Conservation (phyloP, 176 grass and related monocot genomes). For the Eleusine indica region DNA sequence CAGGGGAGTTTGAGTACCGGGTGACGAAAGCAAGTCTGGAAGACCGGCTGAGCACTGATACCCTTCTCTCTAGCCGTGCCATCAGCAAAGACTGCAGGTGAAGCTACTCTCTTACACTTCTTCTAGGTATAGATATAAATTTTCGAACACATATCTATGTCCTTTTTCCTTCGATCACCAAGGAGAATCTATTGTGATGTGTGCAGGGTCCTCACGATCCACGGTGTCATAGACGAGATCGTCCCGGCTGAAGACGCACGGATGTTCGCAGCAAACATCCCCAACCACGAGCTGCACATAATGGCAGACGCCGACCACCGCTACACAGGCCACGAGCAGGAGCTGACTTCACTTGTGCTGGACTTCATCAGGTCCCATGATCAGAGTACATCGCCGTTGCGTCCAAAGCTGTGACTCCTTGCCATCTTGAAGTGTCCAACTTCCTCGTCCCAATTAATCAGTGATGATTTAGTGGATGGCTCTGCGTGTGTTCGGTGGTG, state of each 20-base stretch:
- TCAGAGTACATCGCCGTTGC: constrained; percentile 1
- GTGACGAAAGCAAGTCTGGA: constrained; percentile 64
- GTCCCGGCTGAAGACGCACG: constrained; percentile 63
- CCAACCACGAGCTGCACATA: constrained; percentile 67
- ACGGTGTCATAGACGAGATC: constrained; percentile 75
- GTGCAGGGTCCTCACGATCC: constrained; percentile 74
- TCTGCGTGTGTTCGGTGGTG: not conserved
- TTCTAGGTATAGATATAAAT: not conserved
- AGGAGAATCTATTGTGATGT: not conserved
- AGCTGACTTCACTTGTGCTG: constrained; percentile 51
- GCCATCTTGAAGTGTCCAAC: not conserved
- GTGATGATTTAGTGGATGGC: not conserved
- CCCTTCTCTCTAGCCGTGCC: constrained; percentile 57
- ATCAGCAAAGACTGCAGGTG: constrained; percentile 81
- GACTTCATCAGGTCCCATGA: constrained; percentile 51
- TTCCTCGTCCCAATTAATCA: constrained; percentile 17
- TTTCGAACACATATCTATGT: not conserved
- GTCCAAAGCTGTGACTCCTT: constrained; percentile 54
- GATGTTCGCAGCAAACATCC: constrained; percentile 75
- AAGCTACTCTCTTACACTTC: constrained; percentile 17
- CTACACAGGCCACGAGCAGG: constrained; percentile 58
- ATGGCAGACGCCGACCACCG: constrained; percentile 72
- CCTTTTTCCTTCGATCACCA: not conserved
- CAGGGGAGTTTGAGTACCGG: constrained; percentile 69
- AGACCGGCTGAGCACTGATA: constrained; percentile 79